These are phyloP conservation scores for Noccaea caerulescens DNA, from an alignment of 345 rosid species.

Conservation along the genomic window DNA sequence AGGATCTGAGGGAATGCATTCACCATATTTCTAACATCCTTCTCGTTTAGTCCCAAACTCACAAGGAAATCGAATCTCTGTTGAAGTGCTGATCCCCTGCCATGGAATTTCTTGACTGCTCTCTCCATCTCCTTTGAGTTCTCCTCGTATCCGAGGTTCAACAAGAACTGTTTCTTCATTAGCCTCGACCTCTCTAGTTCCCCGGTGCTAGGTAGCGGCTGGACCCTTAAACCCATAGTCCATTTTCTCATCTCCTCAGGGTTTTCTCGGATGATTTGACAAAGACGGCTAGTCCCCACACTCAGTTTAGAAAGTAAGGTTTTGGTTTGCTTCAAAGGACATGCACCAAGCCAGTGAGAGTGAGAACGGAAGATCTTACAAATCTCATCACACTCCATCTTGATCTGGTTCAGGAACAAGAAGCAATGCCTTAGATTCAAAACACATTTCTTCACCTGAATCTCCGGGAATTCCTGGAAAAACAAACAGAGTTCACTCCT, in stretches of 20 bases:
- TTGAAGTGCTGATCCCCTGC: conserved; percentile 59
- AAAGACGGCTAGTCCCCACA: conserved; percentile 59
- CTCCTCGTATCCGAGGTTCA: conserved; percentile 53
- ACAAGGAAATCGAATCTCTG: conserved; percentile 70
- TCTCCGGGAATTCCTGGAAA: conserved; percentile 59
- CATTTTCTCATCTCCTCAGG: conserved; percentile 68
- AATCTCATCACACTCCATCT: conserved; percentile 59
- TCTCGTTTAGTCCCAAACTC: conserved; percentile 59
- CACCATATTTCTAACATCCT: conserved; percentile 60
- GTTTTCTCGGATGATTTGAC: conserved; percentile 57
- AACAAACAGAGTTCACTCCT: conserved; percentile 46
- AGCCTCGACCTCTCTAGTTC: conserved; percentile 40
- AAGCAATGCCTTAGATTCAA: conserved; percentile 58
- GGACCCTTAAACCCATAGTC: conserved; percentile 52
- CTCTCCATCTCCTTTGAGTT: conserved; percentile 46
- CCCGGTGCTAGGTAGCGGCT: conserved; percentile 42
- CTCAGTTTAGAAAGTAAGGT: conserved; percentile 51
- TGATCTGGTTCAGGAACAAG: conserved; percentile 54
- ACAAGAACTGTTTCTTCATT: conserved; percentile 61
- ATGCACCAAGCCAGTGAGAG: conserved; percentile 53
- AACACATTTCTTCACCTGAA: conserved; percentile 49
- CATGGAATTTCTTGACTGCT: conserved; percentile 59
- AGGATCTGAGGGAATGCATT: conserved; percentile 60
- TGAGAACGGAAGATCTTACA: conserved; percentile 54
- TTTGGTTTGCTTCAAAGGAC: conserved; percentile 53